Evolutionary conservation across 1,139 yeast species (phyloP).

Genomic region (Pneumocystis oryctolagi): DNA sequence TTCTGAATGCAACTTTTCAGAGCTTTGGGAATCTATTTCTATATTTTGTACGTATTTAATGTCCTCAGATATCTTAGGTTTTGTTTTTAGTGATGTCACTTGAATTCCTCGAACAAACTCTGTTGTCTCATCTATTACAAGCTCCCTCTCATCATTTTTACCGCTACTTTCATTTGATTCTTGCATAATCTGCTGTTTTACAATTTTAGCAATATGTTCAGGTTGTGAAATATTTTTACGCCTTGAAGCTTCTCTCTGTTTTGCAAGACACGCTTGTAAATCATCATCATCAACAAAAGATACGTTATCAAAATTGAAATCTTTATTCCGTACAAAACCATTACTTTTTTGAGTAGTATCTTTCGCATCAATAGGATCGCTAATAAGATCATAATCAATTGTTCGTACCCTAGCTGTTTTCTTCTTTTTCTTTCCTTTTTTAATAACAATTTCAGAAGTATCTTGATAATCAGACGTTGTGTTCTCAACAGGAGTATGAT

Average conservation of each 20-base stretch:
- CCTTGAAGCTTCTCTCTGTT: conserved; percentile 31
- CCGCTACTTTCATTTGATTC: conserved; percentile 9
- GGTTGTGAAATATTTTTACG: conserved; percentile 20
- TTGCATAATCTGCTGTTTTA: not conserved
- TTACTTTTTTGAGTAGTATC: conserved; percentile 4
- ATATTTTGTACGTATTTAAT: conserved; percentile 12
- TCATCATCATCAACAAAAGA: conserved; percentile 35
- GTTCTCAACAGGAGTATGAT: conserved; percentile 21
- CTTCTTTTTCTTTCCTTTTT: conserved; percentile 28
- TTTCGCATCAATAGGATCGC: conserved; percentile 14
- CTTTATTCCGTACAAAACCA: conserved; percentile 6
- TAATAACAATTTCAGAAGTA: conserved; percentile 31
- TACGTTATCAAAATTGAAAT: conserved; percentile 18
- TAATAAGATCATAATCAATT: conserved; percentile 18
- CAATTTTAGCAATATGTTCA: conserved; percentile 25
- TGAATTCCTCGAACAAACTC: conserved; percentile 34
- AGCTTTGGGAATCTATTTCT: conserved; percentile 14
- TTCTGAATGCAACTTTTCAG: conserved; percentile 10
- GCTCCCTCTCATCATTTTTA: conserved; percentile 22
- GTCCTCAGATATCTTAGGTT: conserved; percentile 3
- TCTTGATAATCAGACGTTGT: conserved; percentile 18
- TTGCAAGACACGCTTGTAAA: conserved; percentile 31
- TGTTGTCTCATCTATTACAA: conserved; percentile 42
- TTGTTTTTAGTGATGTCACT: conserved; percentile 16
- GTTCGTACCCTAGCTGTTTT: conserved; percentile 15